Conservation (phyloP, 2,329 filamentous ascomycete species). For the Phaeosphaeria sp. region DNA sequence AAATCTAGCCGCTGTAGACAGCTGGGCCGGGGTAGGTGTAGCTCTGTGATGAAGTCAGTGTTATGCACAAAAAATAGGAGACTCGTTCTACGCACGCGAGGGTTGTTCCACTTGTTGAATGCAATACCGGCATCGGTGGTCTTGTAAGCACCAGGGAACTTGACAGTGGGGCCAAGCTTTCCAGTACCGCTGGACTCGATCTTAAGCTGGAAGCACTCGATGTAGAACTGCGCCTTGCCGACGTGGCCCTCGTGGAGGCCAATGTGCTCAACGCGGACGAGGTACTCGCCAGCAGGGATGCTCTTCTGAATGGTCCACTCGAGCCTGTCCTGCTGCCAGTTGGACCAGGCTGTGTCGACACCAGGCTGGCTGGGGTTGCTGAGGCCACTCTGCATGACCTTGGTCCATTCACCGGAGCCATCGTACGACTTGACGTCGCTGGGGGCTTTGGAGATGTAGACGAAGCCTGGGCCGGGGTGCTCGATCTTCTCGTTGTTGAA, state of each 20-base stretch:
- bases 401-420: slow-evolving; percentile 60
- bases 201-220: slow-evolving; percentile 54
- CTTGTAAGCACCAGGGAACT: slow-evolving; percentile 58
- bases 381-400: slow-evolving; percentile 42
- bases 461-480: slow-evolving; percentile 46
- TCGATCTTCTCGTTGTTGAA: slow-evolving; percentile 58
- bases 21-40: slow-evolving; percentile 42
- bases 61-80: too few relatives aligned
- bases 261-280: slow-evolving; percentile 46
- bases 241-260: slow-evolving; percentile 39
- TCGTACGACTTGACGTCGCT: slow-evolving; percentile 73
- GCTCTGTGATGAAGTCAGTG: slow-evolving; percentile 12
- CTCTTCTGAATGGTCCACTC: slow-evolving; percentile 53
- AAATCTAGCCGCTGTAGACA: slow-evolving; percentile 25
- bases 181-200: slow-evolving; percentile 52
- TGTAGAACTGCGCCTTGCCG: slow-evolving; percentile 44
- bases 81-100: neutral
- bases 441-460: slow-evolving; percentile 57
- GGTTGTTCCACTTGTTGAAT: slow-evolving; percentile 49
- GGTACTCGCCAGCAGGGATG: slow-evolving; percentile 49
- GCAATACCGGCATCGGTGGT: slow-evolving; percentile 57
- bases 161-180: slow-evolving; percentile 52
- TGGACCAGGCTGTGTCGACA: slow-evolving; percentile 36
- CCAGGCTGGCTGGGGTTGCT: slow-evolving; percentile 32
- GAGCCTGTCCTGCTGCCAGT: slow-evolving; percentile 50